Evolutionary conservation across 2,329 filamentous ascomycete genomes (phyloP).

Genomic region (Fonsecaea monophora): DNA sequence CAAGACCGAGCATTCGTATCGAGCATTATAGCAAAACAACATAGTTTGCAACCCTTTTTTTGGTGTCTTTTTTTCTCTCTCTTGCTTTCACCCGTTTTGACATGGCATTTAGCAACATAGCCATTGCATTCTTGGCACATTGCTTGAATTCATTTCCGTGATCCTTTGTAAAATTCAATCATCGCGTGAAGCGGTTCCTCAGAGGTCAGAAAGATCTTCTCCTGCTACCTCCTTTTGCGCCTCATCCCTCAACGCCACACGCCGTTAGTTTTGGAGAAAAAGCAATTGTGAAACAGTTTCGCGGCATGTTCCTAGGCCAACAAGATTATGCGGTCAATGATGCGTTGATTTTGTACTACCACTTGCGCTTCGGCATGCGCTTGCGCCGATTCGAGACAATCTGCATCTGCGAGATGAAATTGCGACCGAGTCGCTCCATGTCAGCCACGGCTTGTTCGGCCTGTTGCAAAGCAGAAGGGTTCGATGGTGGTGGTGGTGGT

Average conservation of each 20-base stretch:
- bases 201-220: not conserved
- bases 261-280: not conserved
- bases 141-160: conserved; percentile 3
- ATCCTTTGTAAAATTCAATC: conserved; percentile 1
- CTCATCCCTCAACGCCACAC: not conserved
- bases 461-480: not conserved
- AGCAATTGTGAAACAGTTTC: not conserved
- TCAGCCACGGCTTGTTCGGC: conserved; percentile 13
- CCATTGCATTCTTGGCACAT: not conserved
- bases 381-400: conserved; percentile 18
- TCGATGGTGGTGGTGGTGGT: too few relatives aligned
- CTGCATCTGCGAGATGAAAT: conserved; percentile 20
- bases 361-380: conserved; percentile 18
- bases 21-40: not conserved
- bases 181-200: not conserved
- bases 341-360: not conserved
- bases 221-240: not conserved
- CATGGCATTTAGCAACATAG: not conserved
- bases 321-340: not conserved
- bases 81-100: not conserved
- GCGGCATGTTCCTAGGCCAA: not conserved
- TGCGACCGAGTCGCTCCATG: conserved; percentile 16
- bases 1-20: conserved; percentile 5
- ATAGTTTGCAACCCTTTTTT: not conserved
- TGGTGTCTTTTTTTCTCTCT: not conserved